Base-by-base conservation (phyloP, 768 basidiomycete genomes). In the Pulveroboletus sp. region DNA sequence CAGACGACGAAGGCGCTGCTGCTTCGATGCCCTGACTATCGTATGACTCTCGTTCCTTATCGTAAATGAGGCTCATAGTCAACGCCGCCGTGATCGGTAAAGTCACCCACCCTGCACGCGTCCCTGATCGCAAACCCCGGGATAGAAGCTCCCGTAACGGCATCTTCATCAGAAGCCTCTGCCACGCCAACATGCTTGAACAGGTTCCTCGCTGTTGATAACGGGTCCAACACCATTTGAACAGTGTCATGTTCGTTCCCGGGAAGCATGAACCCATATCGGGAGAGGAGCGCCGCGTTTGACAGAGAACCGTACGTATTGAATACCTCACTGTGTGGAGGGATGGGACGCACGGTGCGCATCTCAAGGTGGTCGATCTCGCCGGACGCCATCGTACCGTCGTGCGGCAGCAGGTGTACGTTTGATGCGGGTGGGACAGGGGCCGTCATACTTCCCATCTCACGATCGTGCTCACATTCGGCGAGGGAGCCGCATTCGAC, bases 201-300 rank as follows among this genome's bases (percentile, higher is more conserved):
- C 14, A 50, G 54, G 32, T 45, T 43, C 24, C 20, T 52, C 46
- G 45, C 51, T 24, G 57, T 49, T 45, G 50, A 47, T 40, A 51
- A 46, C 32, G 62, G 61, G 44, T 63, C 61, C 11, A 51, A 48
- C 36, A 66, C 63, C 63, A 72, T 47, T 20, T 52, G 69, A 20
- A 86, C 58, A n/a, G 69, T 61, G 58, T 89, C 86, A 52, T 79
- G 73, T 41, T 83, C 85, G 62, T 89, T 89, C 20, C 74, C 80
- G 39, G 89, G 83, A n/a, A 90, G 73, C 23, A 73, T 63, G 61
- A 91, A 91, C 0, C 89, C 89, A 63, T 90, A 90, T 53, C 77
- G 80, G 14, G 71, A 73, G 43, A 89, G 70, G 13, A 91, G 75
- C 57, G 81, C 69, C 2, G 86, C 79, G 60, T 89, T 90, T 16